Conservation (phyloP, 2,329 filamentous ascomycete genomes). For the Aspergillus transmontanensis region DNA sequence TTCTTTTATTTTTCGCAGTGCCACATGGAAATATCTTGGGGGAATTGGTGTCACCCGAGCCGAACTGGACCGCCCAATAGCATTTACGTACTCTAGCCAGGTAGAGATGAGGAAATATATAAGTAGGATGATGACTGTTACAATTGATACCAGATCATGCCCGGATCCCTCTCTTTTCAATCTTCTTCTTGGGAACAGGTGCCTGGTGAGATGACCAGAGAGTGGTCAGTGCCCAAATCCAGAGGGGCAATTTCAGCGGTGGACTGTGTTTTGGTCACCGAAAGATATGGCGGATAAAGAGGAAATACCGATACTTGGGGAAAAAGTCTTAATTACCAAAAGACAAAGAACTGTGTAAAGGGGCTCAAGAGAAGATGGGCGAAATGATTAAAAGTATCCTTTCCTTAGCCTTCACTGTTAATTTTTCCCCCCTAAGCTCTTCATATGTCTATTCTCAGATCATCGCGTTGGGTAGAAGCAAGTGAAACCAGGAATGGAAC, state of each 20-base stretch:
- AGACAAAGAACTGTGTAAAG: constrained; percentile 1
- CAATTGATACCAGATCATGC: not conserved
- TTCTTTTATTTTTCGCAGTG: constrained; percentile 11
- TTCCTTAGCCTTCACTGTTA: not conserved
- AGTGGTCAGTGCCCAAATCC: constrained; percentile 22
- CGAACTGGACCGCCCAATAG: not conserved
- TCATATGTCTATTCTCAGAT: not conserved
- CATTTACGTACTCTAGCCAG: constrained; percentile 4
- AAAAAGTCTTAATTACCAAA: not conserved
- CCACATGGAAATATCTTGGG: constrained; percentile 18
- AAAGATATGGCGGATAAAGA: not conserved
- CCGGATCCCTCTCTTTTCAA: constrained; percentile 5
- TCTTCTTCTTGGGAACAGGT: constrained; percentile 7
- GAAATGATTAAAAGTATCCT: not conserved
- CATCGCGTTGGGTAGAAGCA: not conserved
- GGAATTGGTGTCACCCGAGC: constrained; percentile 5
- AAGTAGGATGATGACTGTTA: not conserved
- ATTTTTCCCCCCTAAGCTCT: not conserved
- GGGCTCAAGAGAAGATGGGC: not conserved
- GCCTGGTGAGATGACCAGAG: constrained; percentile 8
- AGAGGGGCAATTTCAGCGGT: constrained; percentile 10
- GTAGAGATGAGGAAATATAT: constrained; percentile 1
- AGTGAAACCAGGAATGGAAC: constrained; percentile 2
- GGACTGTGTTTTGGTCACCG: not conserved
- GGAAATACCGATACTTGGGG: not conserved